These are phyloP conservation scores for Rhizopogon roseolus DNA, from an alignment of 768 basidiomycete species.

Conservation along the genomic window DNA sequence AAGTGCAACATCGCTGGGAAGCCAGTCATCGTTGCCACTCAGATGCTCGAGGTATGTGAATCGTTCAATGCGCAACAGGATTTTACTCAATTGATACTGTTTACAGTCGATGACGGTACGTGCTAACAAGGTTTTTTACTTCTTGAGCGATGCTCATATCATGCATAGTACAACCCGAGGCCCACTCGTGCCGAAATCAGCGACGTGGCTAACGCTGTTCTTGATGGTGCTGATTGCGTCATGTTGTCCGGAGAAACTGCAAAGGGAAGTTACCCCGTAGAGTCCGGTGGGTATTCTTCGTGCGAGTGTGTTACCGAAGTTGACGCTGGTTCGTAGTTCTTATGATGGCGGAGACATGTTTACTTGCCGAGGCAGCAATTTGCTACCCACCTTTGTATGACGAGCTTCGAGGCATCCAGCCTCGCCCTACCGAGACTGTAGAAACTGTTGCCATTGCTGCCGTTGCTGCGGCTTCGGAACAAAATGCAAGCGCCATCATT, in stretches of 20 bases:
- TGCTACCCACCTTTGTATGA: conserved; percentile 94
- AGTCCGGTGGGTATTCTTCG: conserved; percentile 63
- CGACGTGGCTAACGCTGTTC: conserved; percentile 98
- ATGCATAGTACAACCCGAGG: conserved; percentile 84
- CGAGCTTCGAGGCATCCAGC: conserved; percentile 73
- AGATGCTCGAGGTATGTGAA: conserved; percentile 87
- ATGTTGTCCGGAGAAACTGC: conserved; percentile 99
- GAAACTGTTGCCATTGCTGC: conserved; percentile 97
- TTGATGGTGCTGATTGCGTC: conserved; percentile 98
- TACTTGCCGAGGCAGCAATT: conserved; percentile 92
- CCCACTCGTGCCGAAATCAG: conserved; percentile 99
- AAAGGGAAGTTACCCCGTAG: conserved; percentile 93
- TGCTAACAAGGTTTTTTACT: background rate
- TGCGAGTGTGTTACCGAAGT: background rate
- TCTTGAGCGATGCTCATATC: conserved; percentile 9
- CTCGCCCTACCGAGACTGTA: conserved; percentile 86
- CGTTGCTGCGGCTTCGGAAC: conserved; percentile 92
- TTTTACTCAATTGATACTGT: background rate
- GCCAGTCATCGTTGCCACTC: conserved; percentile 97
- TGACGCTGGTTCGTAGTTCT: conserved; percentile 50
- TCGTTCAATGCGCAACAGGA: background rate
- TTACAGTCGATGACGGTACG: conserved; percentile 89
- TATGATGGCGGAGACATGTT: conserved; percentile 99
- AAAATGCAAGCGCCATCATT: conserved; percentile 90
- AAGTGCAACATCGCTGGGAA: conserved; percentile 99